phyloP scores from a whole-genome alignment of 1,139 yeast species.

The Hanseniaspora uvarum region DNA sequence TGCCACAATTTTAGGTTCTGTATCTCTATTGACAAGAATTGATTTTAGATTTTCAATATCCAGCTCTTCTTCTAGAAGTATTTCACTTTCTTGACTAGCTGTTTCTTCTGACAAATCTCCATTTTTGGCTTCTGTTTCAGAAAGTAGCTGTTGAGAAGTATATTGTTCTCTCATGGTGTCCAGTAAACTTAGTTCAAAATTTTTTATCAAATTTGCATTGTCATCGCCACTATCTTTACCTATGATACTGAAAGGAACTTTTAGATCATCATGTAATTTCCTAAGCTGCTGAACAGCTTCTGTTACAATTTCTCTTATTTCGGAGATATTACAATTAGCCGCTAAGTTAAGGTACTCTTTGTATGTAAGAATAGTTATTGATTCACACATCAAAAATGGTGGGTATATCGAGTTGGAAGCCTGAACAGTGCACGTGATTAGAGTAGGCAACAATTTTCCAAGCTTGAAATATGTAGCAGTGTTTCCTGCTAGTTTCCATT shows the following conservation, averaged over 20 bases:
- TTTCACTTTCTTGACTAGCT: too few species aligned
- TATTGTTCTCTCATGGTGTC: not conserved
- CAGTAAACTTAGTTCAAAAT: not conserved
- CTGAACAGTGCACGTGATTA: not conserved
- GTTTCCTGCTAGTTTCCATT: slow-evolving; percentile 1
- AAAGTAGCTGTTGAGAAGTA: not conserved
- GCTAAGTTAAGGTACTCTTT: not conserved
- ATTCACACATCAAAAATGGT: slow-evolving; percentile 2
- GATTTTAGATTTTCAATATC: too few species aligned
- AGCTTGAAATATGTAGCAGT: not conserved
- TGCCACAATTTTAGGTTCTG: too few species aligned
- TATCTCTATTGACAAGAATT: too few species aligned
- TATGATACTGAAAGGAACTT: not conserved
- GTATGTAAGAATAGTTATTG: not conserved
- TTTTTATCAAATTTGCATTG: not conserved
- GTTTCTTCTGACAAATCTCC: too few species aligned
- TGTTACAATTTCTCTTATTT: not conserved
- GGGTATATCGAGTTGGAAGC: not conserved
- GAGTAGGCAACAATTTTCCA: not conserved
- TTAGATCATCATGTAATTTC: not conserved
- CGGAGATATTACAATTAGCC: not conserved
- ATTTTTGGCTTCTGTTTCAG: too few species aligned
- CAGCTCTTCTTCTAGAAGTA: too few species aligned
- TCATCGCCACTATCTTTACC: not conserved
- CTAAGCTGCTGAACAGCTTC: not conserved